Conservation (phyloP, 257 asterid species). For the Solanum corneliomulleri region DNA sequence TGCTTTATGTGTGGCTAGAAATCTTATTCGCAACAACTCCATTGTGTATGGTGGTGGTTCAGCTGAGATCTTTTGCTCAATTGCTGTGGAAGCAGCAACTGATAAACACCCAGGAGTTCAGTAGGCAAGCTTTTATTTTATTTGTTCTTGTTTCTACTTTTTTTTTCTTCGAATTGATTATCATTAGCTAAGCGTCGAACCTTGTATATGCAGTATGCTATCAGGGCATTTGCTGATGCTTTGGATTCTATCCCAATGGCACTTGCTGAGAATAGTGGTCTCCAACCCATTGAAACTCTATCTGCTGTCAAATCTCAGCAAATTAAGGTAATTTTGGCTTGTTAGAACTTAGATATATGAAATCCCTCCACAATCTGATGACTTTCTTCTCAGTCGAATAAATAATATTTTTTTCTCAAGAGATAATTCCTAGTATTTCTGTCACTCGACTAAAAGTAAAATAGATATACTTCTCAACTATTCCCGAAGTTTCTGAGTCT, state of each 20-base stretch:
- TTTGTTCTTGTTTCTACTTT: neutral
- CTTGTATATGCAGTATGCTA: slow-evolving; percentile 57
- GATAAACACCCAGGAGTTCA: slow-evolving; percentile 94
- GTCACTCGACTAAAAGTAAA: neutral
- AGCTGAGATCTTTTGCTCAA: slow-evolving; percentile 82
- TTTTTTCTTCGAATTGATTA: neutral
- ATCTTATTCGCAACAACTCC: slow-evolving; percentile 82
- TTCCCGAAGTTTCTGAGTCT: neutral
- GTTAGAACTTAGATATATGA: neutral
- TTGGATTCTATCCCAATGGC: slow-evolving; percentile 90
- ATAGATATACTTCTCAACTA: neutral
- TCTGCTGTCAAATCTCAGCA: slow-evolving; percentile 85
- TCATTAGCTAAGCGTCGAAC: neutral
- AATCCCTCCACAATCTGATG: neutral
- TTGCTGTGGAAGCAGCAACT: slow-evolving; percentile 89
- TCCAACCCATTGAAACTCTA: slow-evolving; percentile 79
- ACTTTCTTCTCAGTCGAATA: neutral
- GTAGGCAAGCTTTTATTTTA: slow-evolving; percentile 33
- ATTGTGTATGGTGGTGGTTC: slow-evolving; percentile 97
- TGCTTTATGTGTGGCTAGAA: slow-evolving; percentile 82
- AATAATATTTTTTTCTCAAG: neutral
- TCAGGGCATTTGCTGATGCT: slow-evolving; percentile 92
- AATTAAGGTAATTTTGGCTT: slow-evolving; percentile 44
- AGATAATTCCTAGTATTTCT: neutral
- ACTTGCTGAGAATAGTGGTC: slow-evolving; percentile 89